These are phyloP conservation scores for Fusarium citri DNA, from an alignment of 2,329 filamentous ascomycete genomes.

Conservation along the genomic window DNA sequence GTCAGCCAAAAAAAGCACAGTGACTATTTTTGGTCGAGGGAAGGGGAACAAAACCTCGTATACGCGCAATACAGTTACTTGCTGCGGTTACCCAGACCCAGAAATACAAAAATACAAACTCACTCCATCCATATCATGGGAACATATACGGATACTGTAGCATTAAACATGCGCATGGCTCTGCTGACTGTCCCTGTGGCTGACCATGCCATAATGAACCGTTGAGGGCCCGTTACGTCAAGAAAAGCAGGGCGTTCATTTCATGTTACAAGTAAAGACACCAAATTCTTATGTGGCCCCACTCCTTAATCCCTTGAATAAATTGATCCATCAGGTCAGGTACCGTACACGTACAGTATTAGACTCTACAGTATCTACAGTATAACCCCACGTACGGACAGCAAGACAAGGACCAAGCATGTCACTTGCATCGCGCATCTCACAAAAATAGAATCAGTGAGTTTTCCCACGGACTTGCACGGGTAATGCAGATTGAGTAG, in stretches of 20 bases:
- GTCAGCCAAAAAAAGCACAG: slow-evolving; percentile 4
- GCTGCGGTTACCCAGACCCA: slow-evolving; percentile 11
- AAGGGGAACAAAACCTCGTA: slow-evolving; percentile 27
- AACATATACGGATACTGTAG: not conserved
- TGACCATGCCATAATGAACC: slow-evolving; percentile 1
- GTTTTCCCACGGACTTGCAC: not conserved
- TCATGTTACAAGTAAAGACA: slow-evolving; percentile 24
- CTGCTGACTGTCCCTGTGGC: not conserved
- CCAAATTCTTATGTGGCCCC: not conserved
- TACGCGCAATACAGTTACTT: slow-evolving; percentile 24
- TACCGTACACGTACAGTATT: slow-evolving; percentile 17
- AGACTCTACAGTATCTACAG: slow-evolving; percentile 6
- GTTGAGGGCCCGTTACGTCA: slow-evolving; percentile 13
- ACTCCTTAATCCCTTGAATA: slow-evolving; percentile 1
- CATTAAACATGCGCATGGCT: not conserved
- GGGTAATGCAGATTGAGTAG: slow-evolving; percentile 6
- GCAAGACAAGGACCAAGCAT: not conserved
- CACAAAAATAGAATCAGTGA: slow-evolving; percentile 9
- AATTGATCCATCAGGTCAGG: not conserved
- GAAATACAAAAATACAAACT: not conserved
- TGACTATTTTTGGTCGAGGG: slow-evolving; percentile 34
- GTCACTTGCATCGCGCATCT: slow-evolving; percentile 5
- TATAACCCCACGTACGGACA: not conserved
- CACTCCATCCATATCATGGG: not conserved
- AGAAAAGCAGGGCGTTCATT: slow-evolving; percentile 3